A percentile compares a stretch with the other conserved stretches of the same genome.
phyloP scores from a whole-genome alignment of 164 flowering plant species.

The Dillenia suffruticosa region DNA sequence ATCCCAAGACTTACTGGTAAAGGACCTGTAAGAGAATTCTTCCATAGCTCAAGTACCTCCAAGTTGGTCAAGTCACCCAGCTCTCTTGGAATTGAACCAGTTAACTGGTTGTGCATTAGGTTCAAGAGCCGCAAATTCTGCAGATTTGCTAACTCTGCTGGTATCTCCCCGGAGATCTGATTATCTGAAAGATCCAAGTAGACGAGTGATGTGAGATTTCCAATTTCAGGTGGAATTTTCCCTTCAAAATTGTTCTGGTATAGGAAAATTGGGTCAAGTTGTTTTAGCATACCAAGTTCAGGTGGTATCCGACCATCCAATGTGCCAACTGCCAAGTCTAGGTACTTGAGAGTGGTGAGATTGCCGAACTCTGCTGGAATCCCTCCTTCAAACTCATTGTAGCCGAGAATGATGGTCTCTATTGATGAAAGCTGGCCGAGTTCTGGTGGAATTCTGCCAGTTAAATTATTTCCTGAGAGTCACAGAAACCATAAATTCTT shows the following conservation, averaged over 20 bases:
- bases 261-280: slow-evolving; percentile 56
- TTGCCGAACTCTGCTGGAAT: slow-evolving; percentile 69
- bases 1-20: slow-evolving; percentile 32
- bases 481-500: slow-evolving; percentile 76
- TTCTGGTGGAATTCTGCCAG: slow-evolving; percentile 69
- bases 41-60: slow-evolving; percentile 62
- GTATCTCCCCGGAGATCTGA: slow-evolving; percentile 53
- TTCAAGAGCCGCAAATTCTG: slow-evolving; percentile 36
- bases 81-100: slow-evolving; percentile 54
- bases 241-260: slow-evolving; percentile 54
- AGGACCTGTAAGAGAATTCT: slow-evolving; percentile 46
- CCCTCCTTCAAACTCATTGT: slow-evolving; percentile 71
- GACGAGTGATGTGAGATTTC: slow-evolving; percentile 44
- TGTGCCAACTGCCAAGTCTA: slow-evolving; percentile 53
- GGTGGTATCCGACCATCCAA: slow-evolving; percentile 53
- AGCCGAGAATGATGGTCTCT: slow-evolving; percentile 81
- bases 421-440: slow-evolving; percentile 68
- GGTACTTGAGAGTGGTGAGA: slow-evolving; percentile 36
- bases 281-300: slow-evolving; percentile 43
- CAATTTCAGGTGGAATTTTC: slow-evolving; percentile 43
- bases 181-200: slow-evolving; percentile 68
- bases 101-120: slow-evolving; percentile 38
- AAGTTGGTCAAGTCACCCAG: slow-evolving; percentile 52
- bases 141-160: slow-evolving; percentile 39
- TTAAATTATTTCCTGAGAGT: slow-evolving; percentile 81